Evolutionary conservation across 2,329 filamentous ascomycete genomes (phyloP).

Genomic region (Leptographium lundbergii): DNA sequence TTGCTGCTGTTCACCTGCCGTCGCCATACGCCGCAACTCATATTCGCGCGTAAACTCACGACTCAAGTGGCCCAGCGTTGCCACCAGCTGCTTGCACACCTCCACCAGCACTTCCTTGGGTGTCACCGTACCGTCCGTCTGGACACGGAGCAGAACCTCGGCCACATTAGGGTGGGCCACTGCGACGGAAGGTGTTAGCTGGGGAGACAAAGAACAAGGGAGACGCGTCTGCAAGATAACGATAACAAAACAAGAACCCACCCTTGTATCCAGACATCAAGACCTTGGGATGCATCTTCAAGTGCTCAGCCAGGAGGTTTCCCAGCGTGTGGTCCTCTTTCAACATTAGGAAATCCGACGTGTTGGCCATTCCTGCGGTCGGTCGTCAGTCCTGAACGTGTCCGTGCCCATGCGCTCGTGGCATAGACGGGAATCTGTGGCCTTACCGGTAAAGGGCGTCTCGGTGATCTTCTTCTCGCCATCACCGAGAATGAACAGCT

Average conservation of each 20-base stretch:
- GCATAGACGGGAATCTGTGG: slow-evolving; percentile 7
- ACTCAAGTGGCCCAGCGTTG: slow-evolving; percentile 65
- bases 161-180: slow-evolving; percentile 49
- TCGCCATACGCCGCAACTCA: slow-evolving; percentile 76
- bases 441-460: slow-evolving; percentile 75
- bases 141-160: slow-evolving; percentile 61
- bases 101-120: slow-evolving; percentile 81
- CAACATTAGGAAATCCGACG: slow-evolving; percentile 87
- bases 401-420: not conserved
- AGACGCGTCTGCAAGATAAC: not conserved
- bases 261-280: slow-evolving; percentile 88
- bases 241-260: slow-evolving; percentile 22
- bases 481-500: slow-evolving; percentile 77
- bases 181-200: slow-evolving; percentile 9
- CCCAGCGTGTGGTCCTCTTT: slow-evolving; percentile 96
- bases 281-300: slow-evolving; percentile 74
- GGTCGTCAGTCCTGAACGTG: not conserved
- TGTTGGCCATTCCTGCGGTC: slow-evolving; percentile 72
- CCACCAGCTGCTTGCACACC: slow-evolving; percentile 71
- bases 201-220: not conserved
- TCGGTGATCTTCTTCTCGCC: slow-evolving; percentile 91
- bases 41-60: slow-evolving; percentile 89
- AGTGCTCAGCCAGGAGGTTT: slow-evolving; percentile 75
- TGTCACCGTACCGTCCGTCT: slow-evolving; percentile 78
- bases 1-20: slow-evolving; percentile 43